Base-by-base conservation (phyloP, 2,329 filamentous ascomycete species). In the Colletotrichum shisoi region DNA sequence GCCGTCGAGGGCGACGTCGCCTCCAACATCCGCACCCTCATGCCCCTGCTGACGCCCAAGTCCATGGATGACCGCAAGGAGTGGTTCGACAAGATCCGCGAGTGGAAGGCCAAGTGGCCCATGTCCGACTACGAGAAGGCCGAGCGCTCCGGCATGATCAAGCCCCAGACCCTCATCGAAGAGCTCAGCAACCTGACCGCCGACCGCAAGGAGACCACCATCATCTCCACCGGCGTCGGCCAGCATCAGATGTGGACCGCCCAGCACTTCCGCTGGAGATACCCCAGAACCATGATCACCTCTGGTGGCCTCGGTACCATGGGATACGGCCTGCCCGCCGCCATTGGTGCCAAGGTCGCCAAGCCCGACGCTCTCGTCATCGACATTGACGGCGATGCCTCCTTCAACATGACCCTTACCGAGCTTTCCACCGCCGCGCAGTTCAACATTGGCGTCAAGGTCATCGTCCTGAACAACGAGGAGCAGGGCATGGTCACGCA, bases 221-320 rank as follows among this genome's bases (percentile, higher is more conserved):
- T 96, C 76, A 96, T 99, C 76, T 83, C 93, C 2, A 98, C 94
- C 2, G 95, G 94, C 79, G 95, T 98, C 11, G 95, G 95, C 48
- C 95, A 98, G 80, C 94, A 98, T 82, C 94, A 99, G 80, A 98
- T 98, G 95, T 98, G 94, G 95, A 87, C 92, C 31, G 95, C 94
- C 4, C 94, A 98, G 82, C 94, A 97, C 83, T 98, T 93, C 88
- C 88, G 93, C 74, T 98, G 95, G 94, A 87, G 93, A 70, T 82
- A 93, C 74, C 94, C 95, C 39, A 89, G 95, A 72, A 92, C 91
- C 70, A 96, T 98, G 91, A 91, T 99, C 81, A 97, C 94, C 39
- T 97, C 94, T 1, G 95, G 95, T 78, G 95, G 95, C 77, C 88
- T 98, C 19, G 93, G 94, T 13, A 70, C 69, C 19, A 98, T 98